These are phyloP conservation scores for Alloteropsis semialata DNA, from an alignment of 176 grass and related monocot species.

Conservation along the genomic window DNA sequence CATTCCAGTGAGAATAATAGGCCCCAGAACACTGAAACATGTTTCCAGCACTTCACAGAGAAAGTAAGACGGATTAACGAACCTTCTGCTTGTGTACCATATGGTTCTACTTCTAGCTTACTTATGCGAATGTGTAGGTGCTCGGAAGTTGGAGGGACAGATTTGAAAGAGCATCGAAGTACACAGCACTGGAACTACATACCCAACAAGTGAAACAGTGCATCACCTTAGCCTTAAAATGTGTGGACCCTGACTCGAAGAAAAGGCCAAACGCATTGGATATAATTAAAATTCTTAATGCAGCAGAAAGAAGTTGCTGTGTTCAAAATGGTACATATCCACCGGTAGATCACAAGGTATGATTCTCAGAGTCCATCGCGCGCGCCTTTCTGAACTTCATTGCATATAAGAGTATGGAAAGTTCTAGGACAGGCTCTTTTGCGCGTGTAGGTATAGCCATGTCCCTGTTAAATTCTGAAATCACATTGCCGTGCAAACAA, in stretches of 20 bases:
- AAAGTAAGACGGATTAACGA: neutral
- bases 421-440: no score
- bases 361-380: neutral
- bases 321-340: neutral
- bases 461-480: no score
- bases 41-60: neutral
- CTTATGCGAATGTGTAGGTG: neutral
- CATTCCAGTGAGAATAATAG: neutral
- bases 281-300: neutral
- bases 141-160: neutral
- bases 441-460: no score
- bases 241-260: neutral
- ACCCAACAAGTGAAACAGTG: neutral
- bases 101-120: neutral
- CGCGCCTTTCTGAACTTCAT: neutral
- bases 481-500: no score
- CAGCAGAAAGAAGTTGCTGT: neutral
- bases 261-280: neutral
- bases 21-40: neutral
- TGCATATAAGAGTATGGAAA: no score
- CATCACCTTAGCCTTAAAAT: neutral
- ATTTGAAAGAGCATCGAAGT: neutral
- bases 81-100: neutral
- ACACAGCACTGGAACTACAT: neutral
- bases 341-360: neutral